These are phyloP conservation scores for Nicotiana rustica DNA, from an alignment of 305 asterid genomes.

Conservation along the genomic window DNA sequence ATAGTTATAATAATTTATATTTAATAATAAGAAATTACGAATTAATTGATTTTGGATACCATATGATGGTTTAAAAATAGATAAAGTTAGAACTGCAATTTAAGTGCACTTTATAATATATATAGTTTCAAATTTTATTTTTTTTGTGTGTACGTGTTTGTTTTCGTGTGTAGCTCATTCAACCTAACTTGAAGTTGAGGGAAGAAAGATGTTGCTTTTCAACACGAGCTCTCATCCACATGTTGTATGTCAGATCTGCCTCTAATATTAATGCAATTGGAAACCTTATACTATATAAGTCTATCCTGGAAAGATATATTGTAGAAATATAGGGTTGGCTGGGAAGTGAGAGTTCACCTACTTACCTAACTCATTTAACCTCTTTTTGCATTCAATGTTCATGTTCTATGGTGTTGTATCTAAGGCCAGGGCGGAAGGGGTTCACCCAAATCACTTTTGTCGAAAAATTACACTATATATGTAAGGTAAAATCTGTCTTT, in stretches of 20 bases:
- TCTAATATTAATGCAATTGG: background rate
- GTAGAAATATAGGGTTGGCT: no score
- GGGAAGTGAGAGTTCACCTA: no score
- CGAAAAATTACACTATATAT: no score
- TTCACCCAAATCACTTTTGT: no score
- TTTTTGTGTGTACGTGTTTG: background rate
- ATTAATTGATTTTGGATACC: no score
- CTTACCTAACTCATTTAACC: background rate
- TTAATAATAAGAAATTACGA: background rate
- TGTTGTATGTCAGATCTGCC: background rate
- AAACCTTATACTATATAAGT: background rate
- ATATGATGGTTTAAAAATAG: no score
- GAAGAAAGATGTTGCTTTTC: background rate
- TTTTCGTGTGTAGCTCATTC: background rate
- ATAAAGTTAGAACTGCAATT: background rate
- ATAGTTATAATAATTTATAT: no score
- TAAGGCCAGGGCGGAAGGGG: no score
- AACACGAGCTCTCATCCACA: background rate
- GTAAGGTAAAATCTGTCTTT: no score
- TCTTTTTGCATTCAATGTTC: conserved; percentile 14
- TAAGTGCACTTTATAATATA: background rate
- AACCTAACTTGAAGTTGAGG: background rate
- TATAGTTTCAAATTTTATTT: background rate
- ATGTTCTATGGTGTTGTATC: background rate
- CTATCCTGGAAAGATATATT: background rate